A percentile compares a stretch with the other conserved stretches of the same genome.
These are phyloP conservation scores for Skeletonema menzelii DNA, from an alignment of 108 stramenopile genomes.

Conservation along the genomic window DNA sequence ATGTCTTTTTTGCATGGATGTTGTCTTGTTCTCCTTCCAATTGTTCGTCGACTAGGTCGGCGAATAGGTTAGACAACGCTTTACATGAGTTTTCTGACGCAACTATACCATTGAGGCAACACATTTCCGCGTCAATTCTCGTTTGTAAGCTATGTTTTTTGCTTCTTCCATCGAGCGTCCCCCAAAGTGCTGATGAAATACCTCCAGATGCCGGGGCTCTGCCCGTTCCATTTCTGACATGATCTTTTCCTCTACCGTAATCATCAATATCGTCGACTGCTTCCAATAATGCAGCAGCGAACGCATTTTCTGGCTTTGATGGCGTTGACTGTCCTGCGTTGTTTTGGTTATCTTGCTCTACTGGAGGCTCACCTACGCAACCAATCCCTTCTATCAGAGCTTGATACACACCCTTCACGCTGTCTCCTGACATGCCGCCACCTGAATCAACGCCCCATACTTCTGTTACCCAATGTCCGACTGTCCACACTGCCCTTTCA, in stretches of 20 bases:
- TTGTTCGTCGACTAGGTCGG: constrained; percentile 48
- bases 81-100: constrained; percentile 68
- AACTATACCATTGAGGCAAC: constrained; percentile 73
- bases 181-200: constrained; percentile 45
- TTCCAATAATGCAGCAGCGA: constrained; percentile 76
- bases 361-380: constrained; percentile 12
- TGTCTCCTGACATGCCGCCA: constrained; percentile 13
- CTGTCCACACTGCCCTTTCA: constrained; percentile 76
- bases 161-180: constrained; percentile 18
- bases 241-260: not conserved
- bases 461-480: constrained; percentile 79
- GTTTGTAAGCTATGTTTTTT: constrained; percentile 45
- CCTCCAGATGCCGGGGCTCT: constrained; percentile 64
- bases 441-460: constrained; percentile 70
- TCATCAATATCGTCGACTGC: constrained; percentile 71
- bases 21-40: constrained; percentile 18
- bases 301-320: constrained; percentile 42
- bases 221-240: constrained; percentile 10
- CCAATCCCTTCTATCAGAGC: constrained; percentile 69
- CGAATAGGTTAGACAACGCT: constrained; percentile 63
- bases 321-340: not conserved
- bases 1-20: constrained; percentile 19
- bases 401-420: constrained; percentile 55
- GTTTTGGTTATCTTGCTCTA: constrained; percentile 1
- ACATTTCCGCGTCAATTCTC: constrained; percentile 66